A percentile compares a stretch with the other conserved stretches of the same genome.
Conservation (phyloP, 2,329 filamentous ascomycete genomes). For the Talaromyces amestolkiae region DNA sequence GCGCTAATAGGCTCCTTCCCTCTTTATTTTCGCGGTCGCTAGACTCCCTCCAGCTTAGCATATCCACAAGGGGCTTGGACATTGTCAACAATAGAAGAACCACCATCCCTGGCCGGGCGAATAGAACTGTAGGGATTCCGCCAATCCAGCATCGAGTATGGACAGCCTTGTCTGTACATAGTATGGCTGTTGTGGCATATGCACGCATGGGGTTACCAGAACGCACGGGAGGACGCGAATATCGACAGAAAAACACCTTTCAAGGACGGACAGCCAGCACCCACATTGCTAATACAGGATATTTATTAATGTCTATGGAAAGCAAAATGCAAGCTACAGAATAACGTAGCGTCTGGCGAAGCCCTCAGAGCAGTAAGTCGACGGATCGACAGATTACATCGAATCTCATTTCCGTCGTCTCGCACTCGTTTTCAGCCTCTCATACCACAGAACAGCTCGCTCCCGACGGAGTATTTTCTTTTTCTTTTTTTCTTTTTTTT, state of each 20-base stretch:
- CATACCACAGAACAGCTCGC: neutral
- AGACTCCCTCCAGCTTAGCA: neutral
- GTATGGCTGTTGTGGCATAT: neutral
- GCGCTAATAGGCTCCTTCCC: slow-evolving; percentile 8
- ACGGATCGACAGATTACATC: neutral
- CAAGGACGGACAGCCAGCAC: neutral
- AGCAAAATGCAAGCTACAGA: neutral
- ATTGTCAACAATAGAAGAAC: neutral
- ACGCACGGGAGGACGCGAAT: slow-evolving; percentile 2
- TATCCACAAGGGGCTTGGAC: neutral
- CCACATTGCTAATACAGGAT: neutral
- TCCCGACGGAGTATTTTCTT: neutral
- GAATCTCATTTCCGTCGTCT: neutral
- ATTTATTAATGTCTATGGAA: neutral
- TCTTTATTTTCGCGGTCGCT: neutral
- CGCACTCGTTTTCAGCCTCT: neutral
- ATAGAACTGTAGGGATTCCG: slow-evolving; percentile 1
- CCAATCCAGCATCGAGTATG: neutral
- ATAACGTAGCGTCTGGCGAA: neutral
- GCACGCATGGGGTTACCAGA: neutral
- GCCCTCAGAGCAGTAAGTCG: neutral
- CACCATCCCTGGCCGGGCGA: neutral
- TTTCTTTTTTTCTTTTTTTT: neutral
- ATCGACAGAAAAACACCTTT: neutral
- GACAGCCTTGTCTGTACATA: neutral